Percentiles rank a stretch among this genome's conserved stretches.
Conservation (phyloP, 2,329 filamentous ascomycete genomes). For the Hypoxylon rubiginosum region DNA sequence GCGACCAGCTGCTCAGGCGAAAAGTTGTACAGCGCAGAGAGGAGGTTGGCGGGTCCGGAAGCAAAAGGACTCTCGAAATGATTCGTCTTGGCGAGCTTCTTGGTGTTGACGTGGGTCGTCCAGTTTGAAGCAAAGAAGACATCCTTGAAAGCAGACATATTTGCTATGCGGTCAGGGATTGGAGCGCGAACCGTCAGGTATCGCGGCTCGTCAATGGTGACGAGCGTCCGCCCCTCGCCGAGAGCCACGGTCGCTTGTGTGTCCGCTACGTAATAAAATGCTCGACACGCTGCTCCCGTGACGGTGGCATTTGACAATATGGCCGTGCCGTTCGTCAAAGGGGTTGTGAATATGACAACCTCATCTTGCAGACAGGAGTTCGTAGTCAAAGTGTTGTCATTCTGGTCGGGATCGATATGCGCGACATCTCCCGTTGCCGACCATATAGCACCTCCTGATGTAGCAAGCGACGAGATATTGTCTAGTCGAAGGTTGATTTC, state of each 20-base stretch:
- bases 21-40: constrained; percentile 24
- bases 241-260: constrained; percentile 14
- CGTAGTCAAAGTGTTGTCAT: background rate
- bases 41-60: constrained; percentile 15
- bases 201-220: constrained; percentile 26
- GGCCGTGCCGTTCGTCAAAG: constrained; percentile 4
- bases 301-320: constrained; percentile 19
- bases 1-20: constrained; percentile 11
- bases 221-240: constrained; percentile 15
- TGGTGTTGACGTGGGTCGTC: constrained; percentile 22
- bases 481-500: background rate
- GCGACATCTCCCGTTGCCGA: background rate
- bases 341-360: constrained; percentile 13
- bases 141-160: constrained; percentile 25
- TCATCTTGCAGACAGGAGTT: constrained; percentile 24
- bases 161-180: constrained; percentile 10
- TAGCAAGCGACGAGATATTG: background rate
- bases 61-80: constrained; percentile 3
- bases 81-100: background rate
- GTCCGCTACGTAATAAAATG: constrained; percentile 28
- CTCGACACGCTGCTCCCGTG: constrained; percentile 20
- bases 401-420: background rate
- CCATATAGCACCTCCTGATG: constrained; percentile 2
- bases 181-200: constrained; percentile 22
- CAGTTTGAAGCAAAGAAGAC: constrained; percentile 28